These are phyloP conservation scores for Candida glaebosa DNA, from an alignment of 805 yeast species.

Conservation along the genomic window DNA sequence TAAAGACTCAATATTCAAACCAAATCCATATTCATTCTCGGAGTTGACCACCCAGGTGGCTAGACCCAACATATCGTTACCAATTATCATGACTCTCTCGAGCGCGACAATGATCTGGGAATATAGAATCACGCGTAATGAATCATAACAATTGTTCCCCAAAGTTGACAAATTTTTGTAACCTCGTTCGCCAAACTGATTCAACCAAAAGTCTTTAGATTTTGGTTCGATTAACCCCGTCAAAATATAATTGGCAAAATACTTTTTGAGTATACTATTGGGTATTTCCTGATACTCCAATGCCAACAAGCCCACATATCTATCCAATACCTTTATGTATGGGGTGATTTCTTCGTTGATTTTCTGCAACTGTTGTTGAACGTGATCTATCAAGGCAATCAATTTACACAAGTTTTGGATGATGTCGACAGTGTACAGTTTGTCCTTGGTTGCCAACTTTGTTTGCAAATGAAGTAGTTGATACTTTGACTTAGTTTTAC, in stretches of 20 bases:
- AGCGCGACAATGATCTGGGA: conserved; percentile 51
- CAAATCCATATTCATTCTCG: conserved; percentile 9
- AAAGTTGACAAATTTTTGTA: conserved; percentile 50
- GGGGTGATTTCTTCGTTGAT: conserved; percentile 21
- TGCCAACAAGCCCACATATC: conserved; percentile 18
- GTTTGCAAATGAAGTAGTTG: conserved; percentile 15
- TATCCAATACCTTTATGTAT: conserved; percentile 25
- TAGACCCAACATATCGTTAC: conserved; percentile 41
- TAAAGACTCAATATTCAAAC: conserved; percentile 9
- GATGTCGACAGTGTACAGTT: conserved; percentile 17
- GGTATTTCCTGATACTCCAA: conserved; percentile 10
- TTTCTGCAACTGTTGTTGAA: conserved; percentile 17
- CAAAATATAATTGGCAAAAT: conserved; percentile 44
- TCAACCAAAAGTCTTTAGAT: conserved; percentile 57
- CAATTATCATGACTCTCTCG: conserved; percentile 50
- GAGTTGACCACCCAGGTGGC: conserved; percentile 32
- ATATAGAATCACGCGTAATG: conserved; percentile 43
- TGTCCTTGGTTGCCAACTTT: conserved; percentile 9
- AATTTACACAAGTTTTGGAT: conserved; percentile 23
- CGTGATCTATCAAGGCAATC: conserved; percentile 21
- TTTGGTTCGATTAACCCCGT: conserved; percentile 52
- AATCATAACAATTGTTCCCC: conserved; percentile 51
- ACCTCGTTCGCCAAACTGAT: conserved; percentile 67
- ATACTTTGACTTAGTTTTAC: conserved; percentile 8
- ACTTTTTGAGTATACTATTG: conserved; percentile 13